Evolutionary conservation across 1,284 basidiomycete genomes (phyloP), one percentile per base, ranked within the genome.

Genomic region (Naganishia liquefaciens): DNA sequence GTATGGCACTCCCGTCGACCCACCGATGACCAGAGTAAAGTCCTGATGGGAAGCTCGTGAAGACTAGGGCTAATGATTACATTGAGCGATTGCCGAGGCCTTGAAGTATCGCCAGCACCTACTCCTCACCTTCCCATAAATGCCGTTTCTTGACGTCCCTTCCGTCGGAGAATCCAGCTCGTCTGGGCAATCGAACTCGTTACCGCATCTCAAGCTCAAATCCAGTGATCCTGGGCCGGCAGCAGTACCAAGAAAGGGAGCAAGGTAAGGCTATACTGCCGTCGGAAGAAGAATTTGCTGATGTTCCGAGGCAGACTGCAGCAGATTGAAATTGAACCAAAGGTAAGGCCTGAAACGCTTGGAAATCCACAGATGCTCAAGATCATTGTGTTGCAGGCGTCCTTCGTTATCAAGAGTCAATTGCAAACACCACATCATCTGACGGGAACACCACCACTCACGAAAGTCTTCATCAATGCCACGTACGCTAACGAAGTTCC

Each of bases 391-490:
- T 23, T 6, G 17, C 37, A 67, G 65, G 62, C 66, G 11, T 57
- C 55, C n/a, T 67, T 67, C 46, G 62, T 67, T 10, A 44, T 67
- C 50, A 67, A 67, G 44, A 64, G 62, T 5, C 57, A 54, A 15
- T 58, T 67, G n/a, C 57, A 60, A 15, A 67, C 66, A 11, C 47
- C 47, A 21, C 63, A 64, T 43, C 50, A 58, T n/a, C n/a, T 51
- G 13, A 47, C 66, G 27, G 46, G 55, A 21, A 49, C 62, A 39
- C 57, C 57, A 7, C 62, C 62, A 1, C 44, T 60, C 15, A 67
- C 66, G 11, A 67, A 67, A 43, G 44, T 67, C n/a, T 67, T 67
- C 57, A 64, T 67, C 44, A 67, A 67, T 27, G 57, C 60, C 23
- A 61, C 62, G 2, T 57, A 58, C 28, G 66, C 66, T 6, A 25